phyloP scores from a whole-genome alignment of 2,329 filamentous ascomycete species.

The Colletotrichum limetticola region DNA sequence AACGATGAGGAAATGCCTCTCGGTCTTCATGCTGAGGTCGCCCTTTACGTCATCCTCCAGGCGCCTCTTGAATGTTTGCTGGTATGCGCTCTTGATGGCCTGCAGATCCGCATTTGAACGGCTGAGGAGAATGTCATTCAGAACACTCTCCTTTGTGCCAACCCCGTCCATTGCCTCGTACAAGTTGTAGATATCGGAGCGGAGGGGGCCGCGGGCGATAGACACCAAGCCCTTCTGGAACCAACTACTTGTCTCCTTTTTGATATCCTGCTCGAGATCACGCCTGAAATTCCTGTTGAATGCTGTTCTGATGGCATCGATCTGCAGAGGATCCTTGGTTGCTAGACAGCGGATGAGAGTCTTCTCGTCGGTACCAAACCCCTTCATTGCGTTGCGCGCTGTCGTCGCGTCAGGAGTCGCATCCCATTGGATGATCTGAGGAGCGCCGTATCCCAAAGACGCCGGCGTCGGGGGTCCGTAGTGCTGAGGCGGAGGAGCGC shows the following conservation, averaged over 20 bases:
- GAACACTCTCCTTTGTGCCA: conserved; percentile 86
- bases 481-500: conserved; percentile 50
- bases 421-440: conserved; percentile 76
- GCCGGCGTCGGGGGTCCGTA: conserved; percentile 63
- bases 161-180: conserved; percentile 78
- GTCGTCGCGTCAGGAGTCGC: conserved; percentile 75
- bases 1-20: conserved; percentile 86
- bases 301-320: conserved; percentile 73
- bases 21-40: conserved; percentile 88
- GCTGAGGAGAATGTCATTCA: conserved; percentile 87
- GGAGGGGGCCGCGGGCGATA: conserved; percentile 81
- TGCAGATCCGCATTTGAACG: conserved; percentile 88
- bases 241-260: conserved; percentile 80
- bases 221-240: conserved; percentile 81
- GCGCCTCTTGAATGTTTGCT: conserved; percentile 70
- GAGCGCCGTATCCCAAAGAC: conserved; percentile 79
- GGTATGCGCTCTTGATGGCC: conserved; percentile 86
- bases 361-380: conserved; percentile 89
- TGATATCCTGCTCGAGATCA: conserved; percentile 78
- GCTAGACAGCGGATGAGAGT: conserved; percentile 76
- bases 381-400: conserved; percentile 88
- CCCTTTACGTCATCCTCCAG: conserved; percentile 79
- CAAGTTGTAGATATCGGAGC: conserved; percentile 78
- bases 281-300: conserved; percentile 75
- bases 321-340: conserved; percentile 81